phyloP scores from a whole-genome alignment of 2,329 filamentous ascomycete genomes.

The Calonectria pseudoturangicola region DNA sequence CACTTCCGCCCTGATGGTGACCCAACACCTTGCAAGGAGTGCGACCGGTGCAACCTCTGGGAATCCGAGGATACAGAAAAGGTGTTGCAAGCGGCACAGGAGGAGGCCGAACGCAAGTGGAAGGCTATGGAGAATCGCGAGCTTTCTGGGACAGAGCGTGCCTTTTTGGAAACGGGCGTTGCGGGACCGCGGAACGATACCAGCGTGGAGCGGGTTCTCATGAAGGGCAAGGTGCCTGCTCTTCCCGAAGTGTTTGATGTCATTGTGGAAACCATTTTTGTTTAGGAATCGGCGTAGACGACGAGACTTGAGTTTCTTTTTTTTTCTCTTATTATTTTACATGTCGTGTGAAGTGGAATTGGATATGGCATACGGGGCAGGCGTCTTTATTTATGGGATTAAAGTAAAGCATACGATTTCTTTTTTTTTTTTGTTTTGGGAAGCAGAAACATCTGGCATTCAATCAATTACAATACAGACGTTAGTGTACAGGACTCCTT shows the following conservation, averaged over 20 bases:
- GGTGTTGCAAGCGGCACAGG: constrained; percentile 80
- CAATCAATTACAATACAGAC: constrained; percentile 54
- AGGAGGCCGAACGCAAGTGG: constrained; percentile 84
- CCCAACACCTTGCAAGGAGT: constrained; percentile 82
- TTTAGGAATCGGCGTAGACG: constrained; percentile 54
- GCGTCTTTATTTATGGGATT: constrained; percentile 22
- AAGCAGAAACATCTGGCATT: constrained; percentile 44
- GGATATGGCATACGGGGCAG: constrained; percentile 4
- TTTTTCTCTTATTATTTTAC: constrained; percentile 23
- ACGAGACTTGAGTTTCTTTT: constrained; percentile 17
- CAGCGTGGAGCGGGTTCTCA: constrained; percentile 59
- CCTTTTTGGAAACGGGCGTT: constrained; percentile 74
- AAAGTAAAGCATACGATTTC: constrained; percentile 23
- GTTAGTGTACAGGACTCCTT: constrained; percentile 50
- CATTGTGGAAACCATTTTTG: constrained; percentile 66
- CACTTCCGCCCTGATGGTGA: constrained; percentile 92
- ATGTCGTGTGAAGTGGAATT: constrained; percentile 42
- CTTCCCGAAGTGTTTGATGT: constrained; percentile 67
- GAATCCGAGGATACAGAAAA: constrained; percentile 84
- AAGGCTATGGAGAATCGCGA: constrained; percentile 77
- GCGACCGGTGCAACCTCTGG: constrained; percentile 86
- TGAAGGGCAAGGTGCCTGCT: constrained; percentile 60
- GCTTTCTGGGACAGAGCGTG: constrained; percentile 72
- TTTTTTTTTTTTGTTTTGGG: constrained; percentile 30
- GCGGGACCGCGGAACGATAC: constrained; percentile 54